Evolutionary conservation across 2,329 filamentous ascomycete species (phyloP).

Genomic region (Amauroascus verrucosus): DNA sequence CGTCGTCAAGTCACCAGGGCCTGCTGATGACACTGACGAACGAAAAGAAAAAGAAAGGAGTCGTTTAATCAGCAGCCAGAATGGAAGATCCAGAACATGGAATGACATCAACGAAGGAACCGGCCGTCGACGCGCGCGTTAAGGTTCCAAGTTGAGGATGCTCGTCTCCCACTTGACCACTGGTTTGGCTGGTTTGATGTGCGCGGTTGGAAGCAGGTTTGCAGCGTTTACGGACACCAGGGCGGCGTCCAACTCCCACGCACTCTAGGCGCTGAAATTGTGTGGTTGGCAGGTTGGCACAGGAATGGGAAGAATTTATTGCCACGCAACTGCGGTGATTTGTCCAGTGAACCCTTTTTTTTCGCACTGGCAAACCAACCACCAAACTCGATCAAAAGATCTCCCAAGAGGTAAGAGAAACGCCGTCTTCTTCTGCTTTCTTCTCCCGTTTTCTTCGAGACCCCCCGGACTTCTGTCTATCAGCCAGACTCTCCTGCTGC

Average conservation of each 20-base stretch:
- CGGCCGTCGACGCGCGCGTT: background rate
- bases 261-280: background rate
- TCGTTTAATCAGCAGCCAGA: background rate
- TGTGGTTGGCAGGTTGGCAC: background rate
- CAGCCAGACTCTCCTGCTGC: too few species aligned
- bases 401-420: background rate
- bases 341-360: constrained; percentile 5
- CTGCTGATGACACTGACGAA: background rate
- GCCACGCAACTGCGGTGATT: constrained; percentile 8
- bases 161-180: background rate
- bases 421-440: background rate
- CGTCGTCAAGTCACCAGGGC: background rate
- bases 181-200: background rate
- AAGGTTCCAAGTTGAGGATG: too few species aligned
- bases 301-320: background rate
- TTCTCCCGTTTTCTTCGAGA: background rate
- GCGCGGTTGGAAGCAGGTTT: too few species aligned
- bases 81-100: background rate
- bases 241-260: too few species aligned
- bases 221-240: too few species aligned
- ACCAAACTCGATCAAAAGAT: background rate
- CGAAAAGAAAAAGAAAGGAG: background rate
- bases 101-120: background rate
- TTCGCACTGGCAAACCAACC: constrained; percentile 1
- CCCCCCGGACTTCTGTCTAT: background rate